Evolutionary conservation across 2,329 filamentous ascomycete species (phyloP), one percentile per base, ranked within the genome.

Genomic region (Acrodontium crateriforme): DNA sequence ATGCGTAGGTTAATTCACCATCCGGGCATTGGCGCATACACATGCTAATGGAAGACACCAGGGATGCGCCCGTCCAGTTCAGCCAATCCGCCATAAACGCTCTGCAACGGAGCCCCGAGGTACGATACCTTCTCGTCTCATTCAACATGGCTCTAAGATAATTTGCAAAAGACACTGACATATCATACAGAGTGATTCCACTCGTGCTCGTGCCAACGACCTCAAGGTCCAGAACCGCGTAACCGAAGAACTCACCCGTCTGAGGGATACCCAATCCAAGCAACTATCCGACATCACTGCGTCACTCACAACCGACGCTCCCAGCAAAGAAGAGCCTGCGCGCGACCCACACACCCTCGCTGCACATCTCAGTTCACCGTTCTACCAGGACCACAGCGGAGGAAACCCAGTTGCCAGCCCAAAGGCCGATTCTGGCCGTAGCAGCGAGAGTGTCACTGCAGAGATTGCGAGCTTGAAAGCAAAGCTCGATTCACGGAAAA

Each of bases 201-300:
- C 83, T 40, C 84, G 87, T 52, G 69, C 78, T 47, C 81, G 81
- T 59, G 66, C 76, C 49, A 63, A 83, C 55, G 87, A 95, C 61
- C 73, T 89, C 39, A 78, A 87, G 47, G 76, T 93, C 55, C 85
- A 94, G 63, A 63, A 72, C 52, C 85, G 87, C 56, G 82, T 94
- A 36, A 73, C 78, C 47, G 67, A 74, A 46, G 85, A 94, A 60
- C 81, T 95, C 41, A 74, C 78, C 56, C 76, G 75, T 44, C 72
- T 93, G 39, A 75, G 76, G 52, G 67, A 72, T 39, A 63, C 75
- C 44, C 78, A 87, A 53, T 59, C 71, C 39, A 66, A 74, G 27
- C 71, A 74, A 34, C 74, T 93, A 39, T 64, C 67, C 41, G 62
- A 73, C 32, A 70, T 81, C 35, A 71, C 78, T 49, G 71, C 36